Evolutionary conservation across 2,329 filamentous ascomycete genomes (phyloP), one percentile per base, ranked within the genome.

Genomic region (Cryphonectria naterciae): DNA sequence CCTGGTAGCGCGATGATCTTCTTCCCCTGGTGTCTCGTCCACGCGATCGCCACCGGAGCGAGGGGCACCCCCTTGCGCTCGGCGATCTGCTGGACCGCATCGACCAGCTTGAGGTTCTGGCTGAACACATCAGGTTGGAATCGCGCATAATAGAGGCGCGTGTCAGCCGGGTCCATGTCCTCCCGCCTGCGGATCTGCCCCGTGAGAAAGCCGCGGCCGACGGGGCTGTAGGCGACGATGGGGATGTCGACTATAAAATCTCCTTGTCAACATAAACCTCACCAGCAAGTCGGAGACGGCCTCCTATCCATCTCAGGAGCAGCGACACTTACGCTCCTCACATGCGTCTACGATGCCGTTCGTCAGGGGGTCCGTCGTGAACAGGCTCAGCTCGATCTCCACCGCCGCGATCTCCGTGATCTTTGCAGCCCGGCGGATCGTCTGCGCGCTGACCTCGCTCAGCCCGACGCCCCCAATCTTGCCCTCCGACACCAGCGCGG

Each of bases 21-120:
- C 70, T 92, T 86, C 19, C 86, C 88, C 15, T 85, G 83, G 41
- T 81, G 82, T 63, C 79, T 80, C 3, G 89, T 80, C 91, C 92
- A 94, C 66, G 84, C 86, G 68, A 94, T 82, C 22, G 91, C 91
- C 41, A 94, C 82, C 80, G 93, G 91, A 1, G 86, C 85, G 8
- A 87, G 77, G 0, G 88, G 91, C 76, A 84, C 87, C 0, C 84
- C 84, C 80, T 92, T 93, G 75, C 83, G 82, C 75, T 81, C 77
- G 1, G 91, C 91, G 41, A 93, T 76, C 37, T 81, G 80, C 77
- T 89, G 81, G 7, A 93, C 79, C 68, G 88, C 83, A 15, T 83
- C 74, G 13, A 90, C 88, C 6, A 94, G 85, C 77, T 89, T 79
- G 13, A 93, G 75, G 78, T 93, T 94, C 77, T 86, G 84, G 43